These are phyloP conservation scores for Cucurbita moschata DNA, from an alignment of 306 rosid genomes.

Conservation along the genomic window DNA sequence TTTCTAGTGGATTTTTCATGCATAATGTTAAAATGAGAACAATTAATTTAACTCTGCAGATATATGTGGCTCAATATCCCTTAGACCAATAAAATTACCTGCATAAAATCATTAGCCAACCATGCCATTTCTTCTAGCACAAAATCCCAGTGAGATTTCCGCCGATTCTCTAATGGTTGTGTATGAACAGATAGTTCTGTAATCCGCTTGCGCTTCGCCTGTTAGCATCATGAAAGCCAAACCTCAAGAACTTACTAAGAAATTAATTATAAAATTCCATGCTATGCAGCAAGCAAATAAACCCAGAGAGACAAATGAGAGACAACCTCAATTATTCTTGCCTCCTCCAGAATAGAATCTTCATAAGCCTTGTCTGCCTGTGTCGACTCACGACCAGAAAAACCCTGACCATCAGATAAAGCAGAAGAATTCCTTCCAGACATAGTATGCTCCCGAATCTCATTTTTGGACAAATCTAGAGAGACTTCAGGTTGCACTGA, in stretches of 20 bases:
- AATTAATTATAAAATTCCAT: slow-evolving; percentile 8
- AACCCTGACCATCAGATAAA: slow-evolving; percentile 28
- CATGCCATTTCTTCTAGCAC: slow-evolving; percentile 96
- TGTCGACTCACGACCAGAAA: slow-evolving; percentile 26
- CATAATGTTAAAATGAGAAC: neutral
- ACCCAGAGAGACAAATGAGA: slow-evolving; percentile 12
- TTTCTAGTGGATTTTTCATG: neutral
- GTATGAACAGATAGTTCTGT: slow-evolving; percentile 59
- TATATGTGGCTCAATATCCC: neutral
- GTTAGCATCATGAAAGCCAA: slow-evolving; percentile 16
- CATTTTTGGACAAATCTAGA: slow-evolving; percentile 20
- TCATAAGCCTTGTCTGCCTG: slow-evolving; percentile 60
- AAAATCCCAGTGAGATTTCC: slow-evolving; percentile 84
- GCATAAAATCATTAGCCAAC: slow-evolving; percentile 98
- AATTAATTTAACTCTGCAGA: neutral
- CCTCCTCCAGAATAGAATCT: slow-evolving; percentile 89
- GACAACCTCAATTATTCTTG: slow-evolving; percentile 64
- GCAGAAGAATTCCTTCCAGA: slow-evolving; percentile 24
- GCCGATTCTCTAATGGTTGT: slow-evolving; percentile 34
- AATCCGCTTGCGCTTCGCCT: slow-evolving; percentile 93
- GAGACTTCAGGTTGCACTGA: slow-evolving; percentile 20
- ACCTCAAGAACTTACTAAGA: slow-evolving; percentile 8
- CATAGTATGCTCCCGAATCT: slow-evolving; percentile 22
- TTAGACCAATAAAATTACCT: slow-evolving; percentile 33
- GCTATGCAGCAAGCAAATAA: neutral